Conservation (phyloP, 148 eudicot species). For the Diospyros lotus region DNA sequence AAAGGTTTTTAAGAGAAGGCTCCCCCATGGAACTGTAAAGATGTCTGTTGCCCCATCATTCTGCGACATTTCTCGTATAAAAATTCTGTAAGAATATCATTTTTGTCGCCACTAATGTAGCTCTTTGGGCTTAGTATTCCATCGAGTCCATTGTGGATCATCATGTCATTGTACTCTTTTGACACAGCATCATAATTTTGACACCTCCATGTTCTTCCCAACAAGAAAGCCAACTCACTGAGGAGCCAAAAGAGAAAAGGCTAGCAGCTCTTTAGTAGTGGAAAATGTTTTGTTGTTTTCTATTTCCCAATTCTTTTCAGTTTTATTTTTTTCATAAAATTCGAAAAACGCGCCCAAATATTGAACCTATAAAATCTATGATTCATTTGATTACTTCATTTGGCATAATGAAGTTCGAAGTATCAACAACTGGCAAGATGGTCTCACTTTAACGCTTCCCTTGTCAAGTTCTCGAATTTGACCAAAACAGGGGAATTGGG, state of each 20-base stretch:
- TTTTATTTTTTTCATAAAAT: too few species aligned
- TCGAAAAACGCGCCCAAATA: too few species aligned
- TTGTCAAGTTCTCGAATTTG: background rate
- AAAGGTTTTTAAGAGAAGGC: background rate
- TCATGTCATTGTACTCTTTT: background rate
- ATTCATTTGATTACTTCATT: background rate
- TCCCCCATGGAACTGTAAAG: too few species aligned
- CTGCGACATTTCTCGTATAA: too few species aligned
- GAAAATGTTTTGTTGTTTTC: too few species aligned
- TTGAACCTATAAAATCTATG: too few species aligned
- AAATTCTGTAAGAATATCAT: background rate
- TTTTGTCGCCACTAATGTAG: background rate
- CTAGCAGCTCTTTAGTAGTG: too few species aligned
- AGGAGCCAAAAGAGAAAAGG: too few species aligned
- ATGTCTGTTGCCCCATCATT: too few species aligned
- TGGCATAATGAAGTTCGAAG: background rate
- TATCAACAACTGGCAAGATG: background rate
- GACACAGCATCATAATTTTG: background rate
- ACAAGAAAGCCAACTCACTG: too few species aligned
- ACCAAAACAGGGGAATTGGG: background rate
- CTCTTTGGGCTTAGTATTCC: background rate
- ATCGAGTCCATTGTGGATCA: background rate
- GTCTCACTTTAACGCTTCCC: background rate
- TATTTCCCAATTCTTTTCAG: too few species aligned
- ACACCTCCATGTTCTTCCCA: too few species aligned